Base-by-base conservation (phyloP, 2,329 filamentous ascomycete species). In the Xylariaceae sp. region DNA sequence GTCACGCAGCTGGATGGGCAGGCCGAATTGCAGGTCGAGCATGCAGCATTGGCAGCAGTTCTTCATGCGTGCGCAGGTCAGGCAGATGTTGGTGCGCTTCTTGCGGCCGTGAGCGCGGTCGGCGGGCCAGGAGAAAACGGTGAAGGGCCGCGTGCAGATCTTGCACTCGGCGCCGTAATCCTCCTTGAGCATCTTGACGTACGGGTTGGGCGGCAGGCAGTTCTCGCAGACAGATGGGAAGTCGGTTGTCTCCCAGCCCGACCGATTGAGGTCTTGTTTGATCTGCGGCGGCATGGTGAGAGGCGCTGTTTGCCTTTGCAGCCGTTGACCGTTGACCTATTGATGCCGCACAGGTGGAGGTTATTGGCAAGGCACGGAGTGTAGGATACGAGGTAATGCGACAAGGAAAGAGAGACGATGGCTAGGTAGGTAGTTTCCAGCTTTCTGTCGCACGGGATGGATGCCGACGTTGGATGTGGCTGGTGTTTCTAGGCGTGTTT, bases 1-100 rank as follows among this genome's bases (percentile, higher is more conserved):
- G 76, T 99, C 94, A 67, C 94, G 86, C 53, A 99, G 89, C 13
- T 92, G 89, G 66, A 99, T 96, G 11, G 94, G 94, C 28, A 99
- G 78, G 19, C 94, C 95, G 66, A 97, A 99, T 12, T 90, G 93
- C 54, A 99, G 76, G 79, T 99, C 94, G 48, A 99, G 86, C 90
- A 97, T 97, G 77, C 94, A 99, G 74, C 88, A 93, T 76, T 99
- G 94, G 68, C 94, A 99, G 76, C 94, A 97, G 76, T 99, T 99
- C 75, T 99, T 99, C 60, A 97, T 80, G 42, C 94, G 88, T 18
- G 94, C 93, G 76, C 94, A 99, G 39, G 94, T 99, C 19, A 99
- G 79, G 71, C 94, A 99, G 65, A 97, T 95, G 64, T 90, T 96
- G 49, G 93, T 97, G 60, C 89, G 87, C 74, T 95, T 96, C 71